Evolutionary conservation across 2,329 filamentous ascomycete species (phyloP).

Genomic region (Stemphylium lycopersici): DNA sequence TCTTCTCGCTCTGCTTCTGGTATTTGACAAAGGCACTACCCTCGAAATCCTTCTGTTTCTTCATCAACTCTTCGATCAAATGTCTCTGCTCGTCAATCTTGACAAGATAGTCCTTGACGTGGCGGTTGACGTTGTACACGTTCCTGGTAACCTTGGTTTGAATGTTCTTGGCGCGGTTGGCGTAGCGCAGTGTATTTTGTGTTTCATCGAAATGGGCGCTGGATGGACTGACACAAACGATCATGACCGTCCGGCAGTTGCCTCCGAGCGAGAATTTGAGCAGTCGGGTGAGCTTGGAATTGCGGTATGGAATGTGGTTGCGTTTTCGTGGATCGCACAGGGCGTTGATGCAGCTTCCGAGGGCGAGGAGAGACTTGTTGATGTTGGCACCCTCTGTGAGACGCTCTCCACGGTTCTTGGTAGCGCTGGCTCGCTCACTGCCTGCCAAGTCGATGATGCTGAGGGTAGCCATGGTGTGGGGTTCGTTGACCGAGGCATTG

Average conservation of each 20-base stretch:
- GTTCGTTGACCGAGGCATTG: constrained; percentile 89
- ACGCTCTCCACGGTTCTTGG: constrained; percentile 92
- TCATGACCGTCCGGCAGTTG: constrained; percentile 99
- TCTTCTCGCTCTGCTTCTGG: constrained; percentile 86
- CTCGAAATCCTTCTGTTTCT: constrained; percentile 89
- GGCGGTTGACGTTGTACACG: constrained; percentile 97
- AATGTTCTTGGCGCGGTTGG: constrained; percentile 98
- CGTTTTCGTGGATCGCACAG: constrained; percentile 90
- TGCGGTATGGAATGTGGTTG: constrained; percentile 95
- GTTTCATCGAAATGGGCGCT: constrained; percentile 98
- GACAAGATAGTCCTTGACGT: constrained; percentile 98
- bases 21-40: constrained; percentile 84
- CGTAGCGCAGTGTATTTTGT: constrained; percentile 96
- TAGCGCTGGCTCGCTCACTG: constrained; percentile 93
- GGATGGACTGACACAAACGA: constrained; percentile 95
- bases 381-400: constrained; percentile 96
- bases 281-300: constrained; percentile 93
- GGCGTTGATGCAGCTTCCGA: constrained; percentile 98
- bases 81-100: constrained; percentile 99
- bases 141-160: constrained; percentile 99
- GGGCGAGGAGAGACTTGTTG: constrained; percentile 94
- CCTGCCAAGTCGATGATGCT: constrained; percentile 98
- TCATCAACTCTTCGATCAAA: constrained; percentile 94
- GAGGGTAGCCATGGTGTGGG: constrained; percentile 96
- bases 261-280: constrained; percentile 97